These are phyloP conservation scores for Candida ponderosae DNA, from an alignment of 805 yeast species.

Conservation along the genomic window DNA sequence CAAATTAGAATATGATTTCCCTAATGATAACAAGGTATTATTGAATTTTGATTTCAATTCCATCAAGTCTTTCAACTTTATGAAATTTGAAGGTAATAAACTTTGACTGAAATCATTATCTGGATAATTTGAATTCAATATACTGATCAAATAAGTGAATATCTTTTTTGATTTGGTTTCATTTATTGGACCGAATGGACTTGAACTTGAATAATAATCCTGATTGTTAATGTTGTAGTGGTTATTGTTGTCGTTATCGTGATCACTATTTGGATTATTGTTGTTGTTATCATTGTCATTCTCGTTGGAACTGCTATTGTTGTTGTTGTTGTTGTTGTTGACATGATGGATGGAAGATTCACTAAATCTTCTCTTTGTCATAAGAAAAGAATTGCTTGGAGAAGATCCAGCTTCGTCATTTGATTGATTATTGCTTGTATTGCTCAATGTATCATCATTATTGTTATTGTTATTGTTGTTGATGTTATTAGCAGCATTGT, in stretches of 20 bases:
- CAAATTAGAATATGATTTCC: constrained; percentile 41
- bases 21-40: constrained; percentile 64
- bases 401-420: too few relatives aligned
- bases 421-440: not conserved
- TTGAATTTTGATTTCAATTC: constrained; percentile 63
- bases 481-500: not conserved
- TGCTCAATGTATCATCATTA: constrained; percentile 24
- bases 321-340: constrained; percentile 26
- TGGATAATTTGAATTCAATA: constrained; percentile 86
- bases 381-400: constrained; percentile 22
- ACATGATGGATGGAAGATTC: constrained; percentile 1
- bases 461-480: constrained; percentile 20
- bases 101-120: constrained; percentile 84
- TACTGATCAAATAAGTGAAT: constrained; percentile 85
- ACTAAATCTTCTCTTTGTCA: constrained; percentile 31
- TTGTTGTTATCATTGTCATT: too few relatives aligned
- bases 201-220: constrained; percentile 9
- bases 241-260: not conserved
- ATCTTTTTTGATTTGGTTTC: constrained; percentile 81
- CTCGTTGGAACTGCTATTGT: constrained; percentile 7
- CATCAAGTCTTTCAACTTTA: constrained; percentile 35
- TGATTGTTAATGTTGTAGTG: not conserved
- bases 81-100: constrained; percentile 72
- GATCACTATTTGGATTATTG: not conserved
- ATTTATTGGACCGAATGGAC: constrained; percentile 91